These are phyloP conservation scores for Yamagishiella unicocca DNA, from an alignment of 139 green algal genomes.

Conservation along the genomic window DNA sequence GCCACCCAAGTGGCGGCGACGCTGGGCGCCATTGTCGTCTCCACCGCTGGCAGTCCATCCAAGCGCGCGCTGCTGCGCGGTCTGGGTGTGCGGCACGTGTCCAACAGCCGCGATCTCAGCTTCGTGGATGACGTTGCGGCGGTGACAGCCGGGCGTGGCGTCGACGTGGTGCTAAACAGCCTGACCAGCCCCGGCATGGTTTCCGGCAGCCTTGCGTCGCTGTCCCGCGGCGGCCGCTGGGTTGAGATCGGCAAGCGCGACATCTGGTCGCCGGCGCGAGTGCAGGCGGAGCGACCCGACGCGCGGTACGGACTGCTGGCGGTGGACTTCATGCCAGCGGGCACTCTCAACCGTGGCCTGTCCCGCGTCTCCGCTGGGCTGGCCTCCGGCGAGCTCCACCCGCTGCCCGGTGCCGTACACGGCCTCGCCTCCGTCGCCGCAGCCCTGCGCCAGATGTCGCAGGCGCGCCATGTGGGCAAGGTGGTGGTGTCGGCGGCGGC, in stretches of 20 bases:
- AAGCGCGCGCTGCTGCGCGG: constrained; percentile 81
- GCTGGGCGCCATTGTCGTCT: constrained; percentile 58
- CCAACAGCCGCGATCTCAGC: constrained; percentile 57
- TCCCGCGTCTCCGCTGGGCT: constrained; percentile 65
- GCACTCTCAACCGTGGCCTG: constrained; percentile 62
- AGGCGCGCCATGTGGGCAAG: constrained; percentile 85
- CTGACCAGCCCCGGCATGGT: constrained; percentile 90
- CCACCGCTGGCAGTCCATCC: constrained; percentile 74
- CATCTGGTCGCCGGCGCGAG: constrained; percentile 77
- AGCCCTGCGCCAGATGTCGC: constrained; percentile 72
- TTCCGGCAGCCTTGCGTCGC: constrained; percentile 66
- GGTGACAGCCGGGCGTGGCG: constrained; percentile 59
- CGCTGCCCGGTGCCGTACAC: constrained; percentile 54
- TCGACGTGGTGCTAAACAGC: constrained; percentile 83
- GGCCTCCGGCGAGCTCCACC: constrained; percentile 41
- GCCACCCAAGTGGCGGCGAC: constrained; percentile 68
- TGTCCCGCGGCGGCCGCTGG: constrained; percentile 73
- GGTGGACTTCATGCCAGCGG: constrained; percentile 84
- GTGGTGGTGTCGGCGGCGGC: constrained; percentile 68
- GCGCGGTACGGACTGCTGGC: constrained; percentile 81
- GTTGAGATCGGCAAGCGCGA: constrained; percentile 94
- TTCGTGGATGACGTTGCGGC: constrained; percentile 54
- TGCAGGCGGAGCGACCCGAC: constrained; percentile 84
- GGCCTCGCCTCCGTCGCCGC: constrained; percentile 53
- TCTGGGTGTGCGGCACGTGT: constrained; percentile 62